Evolutionary conservation across 345 rosid species (phyloP), one percentile per base, ranked within the genome.

Genomic region (Citrus maxima): DNA sequence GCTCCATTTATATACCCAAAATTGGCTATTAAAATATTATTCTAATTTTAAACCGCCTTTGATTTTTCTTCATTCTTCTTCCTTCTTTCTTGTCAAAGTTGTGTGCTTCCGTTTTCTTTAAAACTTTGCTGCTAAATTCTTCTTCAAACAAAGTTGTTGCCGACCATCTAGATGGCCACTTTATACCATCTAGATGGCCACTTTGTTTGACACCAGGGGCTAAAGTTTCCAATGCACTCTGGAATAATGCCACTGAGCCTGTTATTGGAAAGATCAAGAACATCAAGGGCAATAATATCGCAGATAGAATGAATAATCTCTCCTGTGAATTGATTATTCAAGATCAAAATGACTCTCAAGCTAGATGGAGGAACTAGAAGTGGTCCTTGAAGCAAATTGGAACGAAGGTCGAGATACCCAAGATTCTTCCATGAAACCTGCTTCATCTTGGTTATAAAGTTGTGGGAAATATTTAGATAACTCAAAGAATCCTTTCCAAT

Each of bases 251-350:
- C 79, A n/a, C 14, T 40, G 27, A 79, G 58, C 8, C 40, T 35
- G 56, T 74, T 58, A 18, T 10, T 8, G 5, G 74, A 79, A n/a
- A 79, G 19, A 27, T 79, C 78, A 24, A 79, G 67, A 27, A 19
- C 12, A 18, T 49, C 49, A 2, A 70, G 51, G 10, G 21, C 19
- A 22, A 2, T 65, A 13, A 49, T 38, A 65, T 32, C 32, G 54
- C 79, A 76, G 3, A 76, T 12, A 4, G 28, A n/a, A 0, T 16
- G 8, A 5, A 61, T 46, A 5, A 76, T 32, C 21, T 35, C 60
- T 24, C 79, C 65, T 3, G 72, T 65, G 28, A 76, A 42, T 1
- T 19, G 46, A 10, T 75, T 75, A 38, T 49, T 75, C 19, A 12
- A 42, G 16, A 49, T 4, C 0, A 38, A 27, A 18, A 75, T 18